Conservation (phyloP, 331 rosid genomes). For the Dryas integrifolia region DNA sequence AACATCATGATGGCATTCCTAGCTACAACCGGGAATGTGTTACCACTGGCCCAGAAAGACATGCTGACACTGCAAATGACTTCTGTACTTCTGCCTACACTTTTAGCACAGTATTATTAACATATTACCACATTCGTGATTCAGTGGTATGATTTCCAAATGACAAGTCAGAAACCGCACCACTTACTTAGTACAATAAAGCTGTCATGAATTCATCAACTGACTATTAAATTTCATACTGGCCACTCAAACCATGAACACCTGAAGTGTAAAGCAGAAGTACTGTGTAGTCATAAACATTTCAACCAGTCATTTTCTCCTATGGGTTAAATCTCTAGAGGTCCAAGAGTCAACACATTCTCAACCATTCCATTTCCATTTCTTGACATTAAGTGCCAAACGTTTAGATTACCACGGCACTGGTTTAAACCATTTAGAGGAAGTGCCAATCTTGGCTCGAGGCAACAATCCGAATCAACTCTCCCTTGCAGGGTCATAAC, state of each 20-base stretch:
- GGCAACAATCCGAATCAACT: background rate
- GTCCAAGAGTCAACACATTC: background rate
- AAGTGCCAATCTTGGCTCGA: background rate
- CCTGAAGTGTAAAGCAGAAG: background rate
- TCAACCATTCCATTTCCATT: background rate
- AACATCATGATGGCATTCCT: background rate
- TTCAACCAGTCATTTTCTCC: background rate
- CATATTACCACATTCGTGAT: background rate
- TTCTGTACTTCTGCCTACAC: background rate
- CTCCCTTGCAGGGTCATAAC: background rate
- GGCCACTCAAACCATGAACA: background rate
- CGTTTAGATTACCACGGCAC: background rate
- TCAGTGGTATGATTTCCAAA: background rate
- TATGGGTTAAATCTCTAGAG: background rate
- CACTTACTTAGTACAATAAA: background rate
- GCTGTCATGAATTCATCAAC: background rate
- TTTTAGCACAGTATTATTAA: background rate
- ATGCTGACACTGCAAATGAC: background rate
- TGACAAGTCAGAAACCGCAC: background rate
- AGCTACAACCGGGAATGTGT: background rate
- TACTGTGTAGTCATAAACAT: background rate
- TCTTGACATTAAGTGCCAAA: background rate
- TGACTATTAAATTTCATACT: background rate
- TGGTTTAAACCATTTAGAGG: background rate
- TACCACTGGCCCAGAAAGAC: background rate